phyloP scores from a whole-genome alignment of 2,329 filamentous ascomycete species.

The Colletotrichum sp. region DNA sequence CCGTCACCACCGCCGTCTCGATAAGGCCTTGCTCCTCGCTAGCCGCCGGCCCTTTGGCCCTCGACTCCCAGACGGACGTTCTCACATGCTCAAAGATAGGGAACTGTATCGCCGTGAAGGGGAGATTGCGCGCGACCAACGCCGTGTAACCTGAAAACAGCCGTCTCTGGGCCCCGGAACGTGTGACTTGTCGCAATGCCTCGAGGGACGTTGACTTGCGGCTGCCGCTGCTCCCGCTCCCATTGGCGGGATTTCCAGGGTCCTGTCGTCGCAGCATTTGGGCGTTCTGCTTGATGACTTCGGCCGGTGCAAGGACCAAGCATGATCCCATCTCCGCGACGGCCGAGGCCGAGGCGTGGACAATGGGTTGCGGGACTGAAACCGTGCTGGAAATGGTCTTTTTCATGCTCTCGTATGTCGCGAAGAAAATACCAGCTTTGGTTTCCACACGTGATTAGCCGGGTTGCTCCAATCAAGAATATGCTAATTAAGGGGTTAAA shows the following conservation, averaged over 20 bases:
- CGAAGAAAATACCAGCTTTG: constrained; percentile 84
- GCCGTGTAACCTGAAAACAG: constrained; percentile 77
- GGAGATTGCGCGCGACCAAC: constrained; percentile 81
- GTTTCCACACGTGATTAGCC: background rate
- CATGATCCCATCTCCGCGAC: constrained; percentile 85
- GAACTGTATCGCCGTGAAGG: constrained; percentile 88
- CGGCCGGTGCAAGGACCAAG: constrained; percentile 83
- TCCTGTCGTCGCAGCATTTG: constrained; percentile 69
- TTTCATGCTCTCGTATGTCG: constrained; percentile 84
- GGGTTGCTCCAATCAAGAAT: background rate
- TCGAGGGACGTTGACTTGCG: constrained; percentile 48
- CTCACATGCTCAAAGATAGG: constrained; percentile 82
- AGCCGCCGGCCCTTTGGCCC: constrained; percentile 28
- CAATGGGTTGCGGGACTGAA: constrained; percentile 67
- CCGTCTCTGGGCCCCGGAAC: constrained; percentile 62
- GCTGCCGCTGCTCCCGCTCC: background rate
- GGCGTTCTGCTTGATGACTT: constrained; percentile 93
- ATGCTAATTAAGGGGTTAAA: background rate
- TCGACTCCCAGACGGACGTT: constrained; percentile 49
- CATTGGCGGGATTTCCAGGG: background rate
- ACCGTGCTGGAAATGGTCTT: constrained; percentile 58
- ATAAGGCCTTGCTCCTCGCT: constrained; percentile 44
- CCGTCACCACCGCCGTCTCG: constrained; percentile 75
- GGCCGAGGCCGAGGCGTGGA: constrained; percentile 77
- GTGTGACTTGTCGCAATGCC: constrained; percentile 54